Evolutionary conservation across 305 asterid genomes (phyloP), one percentile per base, ranked within the genome.

Genomic region (Fraxinus albicans): DNA sequence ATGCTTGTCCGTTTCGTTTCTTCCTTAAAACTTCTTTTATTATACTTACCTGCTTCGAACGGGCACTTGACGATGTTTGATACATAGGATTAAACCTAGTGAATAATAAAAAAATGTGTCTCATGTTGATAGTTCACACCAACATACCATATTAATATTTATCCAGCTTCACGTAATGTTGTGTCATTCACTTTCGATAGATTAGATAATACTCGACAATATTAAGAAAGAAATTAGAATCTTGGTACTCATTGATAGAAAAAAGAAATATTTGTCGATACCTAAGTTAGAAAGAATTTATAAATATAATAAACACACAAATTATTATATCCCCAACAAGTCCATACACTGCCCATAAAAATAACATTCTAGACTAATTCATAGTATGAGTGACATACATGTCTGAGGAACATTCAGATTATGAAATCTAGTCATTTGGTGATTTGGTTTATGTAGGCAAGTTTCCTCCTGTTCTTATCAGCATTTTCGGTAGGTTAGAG

Each of bases 1-100:
- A 55, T 31, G 81, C 67, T 77, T 67, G 81, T 19, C 73, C 50
- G 40, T 58, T 81, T 82, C 42, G 79, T 60, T 65, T 40, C 23
- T 72, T 38, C 79, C 35, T 33, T 47, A 15, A 5, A 44, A 31
- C 23, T 25, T 73, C 5, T 81, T 50, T 53, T 65, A 25, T 8
- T 10, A 7, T 65, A 65, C 17, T 65, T 65, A 25, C 73, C 73
- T 8, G 73, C 73, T 42, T 8, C 9, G 15, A 9, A 42, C 50
- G 0, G 3, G 50, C 50, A 9, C 50, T 42, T 42, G 50, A 9
- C 50, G 3, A 42, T 42, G 50, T 42, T 42, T 42, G 50, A 42
- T 42, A 9, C 15, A 9, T 42, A 2, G 50, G 3, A 42, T 42
- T 42, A 42, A 42, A 40, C 47, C 47, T 40, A 40, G 0, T 8